Conservation (phyloP, 169 alveolate species). For the Plasmodium chabaudi region DNA sequence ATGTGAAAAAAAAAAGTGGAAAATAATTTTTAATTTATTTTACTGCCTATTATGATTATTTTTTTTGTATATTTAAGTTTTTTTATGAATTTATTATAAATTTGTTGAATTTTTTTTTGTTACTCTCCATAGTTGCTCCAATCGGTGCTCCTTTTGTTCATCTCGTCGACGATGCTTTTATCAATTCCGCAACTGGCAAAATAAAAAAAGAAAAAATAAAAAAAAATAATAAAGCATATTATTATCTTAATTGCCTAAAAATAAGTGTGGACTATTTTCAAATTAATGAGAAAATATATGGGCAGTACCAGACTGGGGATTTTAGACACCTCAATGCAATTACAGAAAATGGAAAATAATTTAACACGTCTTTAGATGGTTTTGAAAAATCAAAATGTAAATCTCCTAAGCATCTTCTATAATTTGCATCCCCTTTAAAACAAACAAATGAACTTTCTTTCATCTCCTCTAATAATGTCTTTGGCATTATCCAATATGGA, state of each 20-base stretch:
- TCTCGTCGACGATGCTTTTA: slow-evolving; percentile 31
- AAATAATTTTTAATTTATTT: neutral
- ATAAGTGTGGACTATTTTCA: neutral
- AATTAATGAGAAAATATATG: neutral
- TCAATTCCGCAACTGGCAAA: slow-evolving; percentile 58
- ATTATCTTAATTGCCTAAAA: neutral
- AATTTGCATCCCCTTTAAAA: slow-evolving; percentile 71
- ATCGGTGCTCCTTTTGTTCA: slow-evolving; percentile 34
- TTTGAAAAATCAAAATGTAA: slow-evolving; percentile 35
- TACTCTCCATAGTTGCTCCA: slow-evolving; percentile 76
- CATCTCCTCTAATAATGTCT: slow-evolving; percentile 26
- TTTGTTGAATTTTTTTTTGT: slow-evolving; percentile 5
- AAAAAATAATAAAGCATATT: neutral
- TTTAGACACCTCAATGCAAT: slow-evolving; percentile 59
- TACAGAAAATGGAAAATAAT: slow-evolving; percentile 38
- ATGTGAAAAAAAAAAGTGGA: neutral
- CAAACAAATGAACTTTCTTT: slow-evolving; percentile 47
- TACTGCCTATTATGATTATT: neutral
- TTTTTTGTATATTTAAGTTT: slow-evolving; percentile 1
- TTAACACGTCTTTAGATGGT: slow-evolving; percentile 38
- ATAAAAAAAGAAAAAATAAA: neutral
- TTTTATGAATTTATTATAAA: neutral
- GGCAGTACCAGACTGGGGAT: slow-evolving; percentile 40
- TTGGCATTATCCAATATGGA: slow-evolving; percentile 65
- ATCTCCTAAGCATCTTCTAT: slow-evolving; percentile 63